phyloP scores from a whole-genome alignment of 169 alveolate species.

The Eimeria maxima region DNA sequence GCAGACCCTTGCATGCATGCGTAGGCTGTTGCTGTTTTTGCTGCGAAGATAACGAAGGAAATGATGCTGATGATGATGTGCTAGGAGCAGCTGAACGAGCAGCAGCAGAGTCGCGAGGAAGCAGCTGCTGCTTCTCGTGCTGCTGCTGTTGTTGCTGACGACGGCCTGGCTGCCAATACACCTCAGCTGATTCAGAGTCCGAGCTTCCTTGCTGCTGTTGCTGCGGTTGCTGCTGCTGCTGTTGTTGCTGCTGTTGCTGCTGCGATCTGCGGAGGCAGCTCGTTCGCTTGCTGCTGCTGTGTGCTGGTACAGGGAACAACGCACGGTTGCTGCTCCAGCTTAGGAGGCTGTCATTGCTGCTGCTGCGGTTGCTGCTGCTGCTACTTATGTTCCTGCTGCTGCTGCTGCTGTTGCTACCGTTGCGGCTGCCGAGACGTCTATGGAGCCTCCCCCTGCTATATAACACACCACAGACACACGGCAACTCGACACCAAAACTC shows the following conservation, averaged over 20 bases:
- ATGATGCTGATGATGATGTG: background rate
- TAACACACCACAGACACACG: background rate
- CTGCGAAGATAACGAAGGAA: background rate
- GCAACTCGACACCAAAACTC: no score
- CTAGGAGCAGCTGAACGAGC: background rate
- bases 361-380: slow-evolving; percentile 46
- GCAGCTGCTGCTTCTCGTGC: background rate
- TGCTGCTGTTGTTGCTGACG: slow-evolving; percentile 33
- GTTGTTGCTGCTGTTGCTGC: slow-evolving; percentile 21
- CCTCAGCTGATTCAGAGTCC: slow-evolving; percentile 7
- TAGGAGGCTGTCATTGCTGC: slow-evolving; percentile 25
- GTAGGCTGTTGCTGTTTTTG: background rate
- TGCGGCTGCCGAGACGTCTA: background rate
- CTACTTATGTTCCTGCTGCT: slow-evolving; percentile 17
- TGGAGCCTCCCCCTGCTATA: slow-evolving; percentile 10
- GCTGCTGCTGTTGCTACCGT: slow-evolving; percentile 2
- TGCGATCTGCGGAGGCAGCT: background rate
- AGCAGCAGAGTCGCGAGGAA: background rate
- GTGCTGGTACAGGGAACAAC: background rate
- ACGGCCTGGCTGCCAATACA: background rate
- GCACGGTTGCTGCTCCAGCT: background rate
- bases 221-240: slow-evolving; percentile 26
- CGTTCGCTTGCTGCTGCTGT: slow-evolving; percentile 30
- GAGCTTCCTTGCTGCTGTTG: background rate
- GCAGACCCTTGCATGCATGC: background rate